These are phyloP conservation scores for Rutidosis leptorrhynchoides DNA, from an alignment of 129 eudicot genomes.

Conservation along the genomic window DNA sequence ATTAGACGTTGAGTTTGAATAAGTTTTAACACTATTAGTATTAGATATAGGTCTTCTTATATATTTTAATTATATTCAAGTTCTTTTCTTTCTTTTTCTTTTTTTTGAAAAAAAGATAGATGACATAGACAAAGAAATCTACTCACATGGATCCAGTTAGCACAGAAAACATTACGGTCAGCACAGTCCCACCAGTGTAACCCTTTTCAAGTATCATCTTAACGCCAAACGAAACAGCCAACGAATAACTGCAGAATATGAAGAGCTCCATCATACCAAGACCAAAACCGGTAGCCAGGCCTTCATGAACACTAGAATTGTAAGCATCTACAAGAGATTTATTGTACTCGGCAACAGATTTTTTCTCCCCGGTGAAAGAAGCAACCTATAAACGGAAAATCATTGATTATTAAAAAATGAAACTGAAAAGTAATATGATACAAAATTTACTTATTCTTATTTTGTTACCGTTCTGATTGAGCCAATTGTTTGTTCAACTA, in stretches of 20 bases:
- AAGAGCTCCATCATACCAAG: slow-evolving; percentile 37
- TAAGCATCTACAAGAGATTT: slow-evolving; percentile 8
- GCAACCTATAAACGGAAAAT: slow-evolving; percentile 43
- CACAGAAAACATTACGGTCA: slow-evolving; percentile 55
- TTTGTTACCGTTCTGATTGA: slow-evolving; percentile 68
- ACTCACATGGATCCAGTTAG: slow-evolving; percentile 74
- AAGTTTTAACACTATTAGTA: too few relatives aligned
- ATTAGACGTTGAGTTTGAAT: too few relatives aligned
- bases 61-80: too few relatives aligned
- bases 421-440: too few relatives aligned
- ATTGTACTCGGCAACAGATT: background rate
- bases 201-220: slow-evolving; percentile 39
- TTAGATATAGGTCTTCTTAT: too few relatives aligned
- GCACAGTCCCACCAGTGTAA: slow-evolving; percentile 60
- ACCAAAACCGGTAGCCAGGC: slow-evolving; percentile 71
- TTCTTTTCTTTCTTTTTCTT: too few relatives aligned
- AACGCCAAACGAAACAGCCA: slow-evolving; percentile 1
- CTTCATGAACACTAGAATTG: slow-evolving; percentile 31
- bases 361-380: slow-evolving; percentile 64
- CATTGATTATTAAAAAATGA: too few relatives aligned
- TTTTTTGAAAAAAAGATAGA: too few relatives aligned
- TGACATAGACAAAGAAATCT: too few relatives aligned
- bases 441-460: too few relatives aligned
- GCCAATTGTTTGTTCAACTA: slow-evolving; percentile 80
- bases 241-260: slow-evolving; percentile 19